Conservation (phyloP, 1,139 yeast species). For the Kluyveromyces sp. region DNA sequence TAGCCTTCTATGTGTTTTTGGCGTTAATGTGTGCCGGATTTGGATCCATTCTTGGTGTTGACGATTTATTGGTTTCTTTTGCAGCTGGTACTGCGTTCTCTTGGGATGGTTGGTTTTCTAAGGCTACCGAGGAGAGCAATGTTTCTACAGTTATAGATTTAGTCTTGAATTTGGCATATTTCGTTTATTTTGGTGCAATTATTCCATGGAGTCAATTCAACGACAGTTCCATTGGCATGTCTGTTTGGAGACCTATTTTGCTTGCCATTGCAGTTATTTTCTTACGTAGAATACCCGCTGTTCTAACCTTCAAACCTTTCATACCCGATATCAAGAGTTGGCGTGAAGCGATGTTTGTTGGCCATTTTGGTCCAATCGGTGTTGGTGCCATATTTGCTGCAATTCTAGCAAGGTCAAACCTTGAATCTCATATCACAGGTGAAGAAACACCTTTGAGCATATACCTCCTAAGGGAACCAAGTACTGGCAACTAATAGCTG, state of each 20-base stretch:
- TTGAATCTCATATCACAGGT: constrained; percentile 46
- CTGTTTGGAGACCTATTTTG: constrained; percentile 78
- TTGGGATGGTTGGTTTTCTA: constrained; percentile 93
- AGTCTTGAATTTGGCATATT: constrained; percentile 74
- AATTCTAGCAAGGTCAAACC: constrained; percentile 70
- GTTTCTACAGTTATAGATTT: constrained; percentile 90
- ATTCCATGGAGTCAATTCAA: constrained; percentile 90
- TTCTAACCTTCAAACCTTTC: constrained; percentile 64
- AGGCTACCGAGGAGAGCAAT: constrained; percentile 82
- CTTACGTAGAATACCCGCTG: constrained; percentile 83
- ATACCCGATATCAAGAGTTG: constrained; percentile 91
- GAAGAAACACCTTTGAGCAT: constrained; percentile 50
- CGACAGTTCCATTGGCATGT: constrained; percentile 53
- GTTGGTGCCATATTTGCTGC: constrained; percentile 95
- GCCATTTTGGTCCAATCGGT: constrained; percentile 98
- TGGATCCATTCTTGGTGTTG: constrained; percentile 87
- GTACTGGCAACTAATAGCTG: constrained; percentile 62
- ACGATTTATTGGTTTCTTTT: constrained; percentile 85
- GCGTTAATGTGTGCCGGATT: constrained; percentile 89
- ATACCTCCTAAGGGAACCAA: constrained; percentile 49
- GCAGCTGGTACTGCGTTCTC: constrained; percentile 96
- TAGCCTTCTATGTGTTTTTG: constrained; percentile 80
- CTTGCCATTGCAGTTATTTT: constrained; percentile 78
- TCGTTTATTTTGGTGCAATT: constrained; percentile 89
- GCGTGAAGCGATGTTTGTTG: constrained; percentile 94